Conservation (phyloP, 2,329 filamentous ascomycete genomes). For the Curvularia verruculosa region DNA sequence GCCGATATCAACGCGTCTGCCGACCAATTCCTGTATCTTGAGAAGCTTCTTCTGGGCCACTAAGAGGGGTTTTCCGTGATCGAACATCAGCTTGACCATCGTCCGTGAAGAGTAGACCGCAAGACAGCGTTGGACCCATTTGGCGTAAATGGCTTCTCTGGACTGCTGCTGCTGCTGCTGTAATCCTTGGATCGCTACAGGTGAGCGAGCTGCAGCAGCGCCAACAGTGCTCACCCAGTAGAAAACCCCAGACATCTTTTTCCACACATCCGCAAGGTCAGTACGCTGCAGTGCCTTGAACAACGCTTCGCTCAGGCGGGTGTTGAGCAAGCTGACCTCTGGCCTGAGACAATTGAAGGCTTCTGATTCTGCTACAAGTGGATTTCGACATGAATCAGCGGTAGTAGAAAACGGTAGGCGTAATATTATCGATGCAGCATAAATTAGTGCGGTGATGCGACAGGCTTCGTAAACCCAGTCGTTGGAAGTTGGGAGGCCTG, state of each 20-base stretch:
- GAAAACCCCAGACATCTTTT: slow-evolving; percentile 42
- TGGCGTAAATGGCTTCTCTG: neutral
- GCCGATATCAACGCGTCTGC: slow-evolving; percentile 3
- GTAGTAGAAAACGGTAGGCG: slow-evolving; percentile 38
- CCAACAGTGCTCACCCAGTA: slow-evolving; percentile 45
- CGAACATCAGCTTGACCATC: slow-evolving; percentile 35
- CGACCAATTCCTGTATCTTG: slow-evolving; percentile 37
- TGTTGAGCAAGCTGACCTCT: slow-evolving; percentile 7
- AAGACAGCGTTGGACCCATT: slow-evolving; percentile 37
- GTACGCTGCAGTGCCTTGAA: slow-evolving; percentile 33
- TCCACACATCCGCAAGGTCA: slow-evolving; percentile 37
- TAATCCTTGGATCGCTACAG: neutral
- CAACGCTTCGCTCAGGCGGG: slow-evolving; percentile 27
- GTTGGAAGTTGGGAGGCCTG: slow-evolving; percentile 25
- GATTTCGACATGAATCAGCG: slow-evolving; percentile 26
- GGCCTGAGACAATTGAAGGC: slow-evolving; percentile 1
- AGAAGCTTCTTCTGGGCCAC: slow-evolving; percentile 34
- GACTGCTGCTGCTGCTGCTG: neutral
- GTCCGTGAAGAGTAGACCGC: slow-evolving; percentile 38
- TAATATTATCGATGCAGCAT: slow-evolving; percentile 37
- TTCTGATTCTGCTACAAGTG: slow-evolving; percentile 13
- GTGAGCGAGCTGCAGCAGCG: slow-evolving; percentile 36
- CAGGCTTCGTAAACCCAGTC: slow-evolving; percentile 46
- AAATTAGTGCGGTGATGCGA: slow-evolving; percentile 44
- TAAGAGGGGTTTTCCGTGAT: slow-evolving; percentile 35